Evolutionary conservation across 495 filamentous ascomycete species (phyloP), one percentile per base, ranked within the genome.

Genomic region (Aspergillus ellipticus): DNA sequence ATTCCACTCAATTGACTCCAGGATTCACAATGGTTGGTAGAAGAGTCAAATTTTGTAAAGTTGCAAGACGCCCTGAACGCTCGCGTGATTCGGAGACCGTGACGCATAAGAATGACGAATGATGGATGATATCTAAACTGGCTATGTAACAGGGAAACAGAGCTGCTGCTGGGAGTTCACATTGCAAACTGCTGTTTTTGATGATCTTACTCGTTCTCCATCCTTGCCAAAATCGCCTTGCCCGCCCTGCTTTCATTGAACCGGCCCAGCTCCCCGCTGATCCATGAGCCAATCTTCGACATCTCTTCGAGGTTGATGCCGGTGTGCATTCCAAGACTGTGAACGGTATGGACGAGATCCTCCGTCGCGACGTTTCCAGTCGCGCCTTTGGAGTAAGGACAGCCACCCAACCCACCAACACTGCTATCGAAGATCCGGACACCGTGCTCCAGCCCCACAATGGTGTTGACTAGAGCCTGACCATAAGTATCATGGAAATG

Each of bases 401-500:
- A 99, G 0, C 95, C 95, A 24, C 94, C 94, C 8, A 99, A 76
- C 0, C 95, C 95, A 2, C 85, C 92, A 10, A 97, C 92, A 50
- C 88, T 89, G 55, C 84, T 85, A 66, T 99, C 94, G 71, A 97
- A 97, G 1, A 85, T 88, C 41, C 94, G 71, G 52, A 99, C 86
- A 0, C 94, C 94, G 53, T 90, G 86, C 70, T 97, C 92, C 8
- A 97, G 74, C 19, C 87, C 86, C 3, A 96, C 88, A 4, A 91
- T 81, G 0, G 87, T 88, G 65, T 98, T 97, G 26, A 96, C 89
- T 51, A 97, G 75, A 7, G 95, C 95, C 74, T 94, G 89, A 9
- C 92, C 95, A 70, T 95, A 99, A 4, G 95, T 99, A 63, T 98
- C 92, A 59, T 97, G 94, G 66, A 97, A 97, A 64, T 98, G 94